Evolutionary conservation across 78 protist species (phyloP).

Genomic region (Protostelium mycophagum): DNA sequence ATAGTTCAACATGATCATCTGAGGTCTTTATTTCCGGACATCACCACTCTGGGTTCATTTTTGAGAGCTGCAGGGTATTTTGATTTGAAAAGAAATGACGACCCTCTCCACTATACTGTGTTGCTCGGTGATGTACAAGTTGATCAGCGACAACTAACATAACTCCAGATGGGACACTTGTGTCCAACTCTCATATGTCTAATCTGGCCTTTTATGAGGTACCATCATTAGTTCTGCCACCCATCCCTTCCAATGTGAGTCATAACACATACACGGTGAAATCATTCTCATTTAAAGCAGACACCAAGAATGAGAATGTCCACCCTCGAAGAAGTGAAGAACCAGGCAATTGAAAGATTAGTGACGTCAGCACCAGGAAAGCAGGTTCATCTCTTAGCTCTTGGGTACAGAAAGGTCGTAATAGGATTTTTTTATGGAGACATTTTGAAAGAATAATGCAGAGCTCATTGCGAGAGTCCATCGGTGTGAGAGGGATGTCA

Average conservation of each 20-base stretch:
- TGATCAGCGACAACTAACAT: not conserved
- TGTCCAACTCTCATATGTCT: not conserved
- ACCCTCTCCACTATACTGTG: not conserved
- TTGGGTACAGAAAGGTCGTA: not conserved
- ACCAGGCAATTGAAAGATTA: not conserved
- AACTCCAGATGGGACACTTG: not conserved
- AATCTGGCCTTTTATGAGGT: not conserved
- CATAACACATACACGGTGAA: not conserved
- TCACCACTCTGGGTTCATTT: not conserved
- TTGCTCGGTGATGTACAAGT: not conserved
- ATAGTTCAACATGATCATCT: not conserved
- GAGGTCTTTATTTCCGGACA: not conserved
- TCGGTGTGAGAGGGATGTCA: not conserved
- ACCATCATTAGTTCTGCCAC: not conserved
- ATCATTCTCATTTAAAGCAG: not conserved
- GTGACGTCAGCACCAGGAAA: not conserved
- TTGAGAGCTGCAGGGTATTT: not conserved
- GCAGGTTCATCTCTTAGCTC: not conserved
- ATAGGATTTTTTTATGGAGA: not conserved
- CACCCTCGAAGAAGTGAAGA: not conserved
- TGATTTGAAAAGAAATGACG: not conserved
- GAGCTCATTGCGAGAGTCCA: not conserved
- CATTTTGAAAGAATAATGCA: not conserved
- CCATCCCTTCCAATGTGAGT: not conserved
- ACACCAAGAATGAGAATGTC: not conserved